These are phyloP conservation scores for Meyerozyma smithsonii DNA, from an alignment of 1,139 yeast species.

Conservation along the genomic window DNA sequence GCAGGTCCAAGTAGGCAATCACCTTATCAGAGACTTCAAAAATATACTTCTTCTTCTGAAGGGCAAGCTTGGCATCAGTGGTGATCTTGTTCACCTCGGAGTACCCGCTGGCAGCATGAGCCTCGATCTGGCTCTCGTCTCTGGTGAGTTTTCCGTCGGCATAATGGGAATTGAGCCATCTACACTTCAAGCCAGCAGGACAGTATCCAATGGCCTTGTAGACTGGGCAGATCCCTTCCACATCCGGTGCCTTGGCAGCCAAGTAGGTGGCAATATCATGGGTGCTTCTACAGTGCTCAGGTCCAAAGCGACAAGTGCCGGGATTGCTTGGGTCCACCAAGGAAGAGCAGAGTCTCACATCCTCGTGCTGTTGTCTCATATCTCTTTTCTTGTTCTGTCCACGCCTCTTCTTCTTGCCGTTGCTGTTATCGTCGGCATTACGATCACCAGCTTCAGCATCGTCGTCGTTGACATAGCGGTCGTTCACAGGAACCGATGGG, in stretches of 20 bases:
- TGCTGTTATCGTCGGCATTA: slow-evolving; percentile 26
- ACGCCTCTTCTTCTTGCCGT: slow-evolving; percentile 42
- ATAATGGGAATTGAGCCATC: slow-evolving; percentile 82
- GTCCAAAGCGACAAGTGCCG: slow-evolving; percentile 60
- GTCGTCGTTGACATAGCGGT: slow-evolving; percentile 51
- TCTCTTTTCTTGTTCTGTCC: slow-evolving; percentile 93
- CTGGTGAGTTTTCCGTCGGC: slow-evolving; percentile 43
- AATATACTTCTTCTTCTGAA: slow-evolving; percentile 61
- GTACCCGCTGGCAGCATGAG: slow-evolving; percentile 25
- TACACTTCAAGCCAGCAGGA: slow-evolving; percentile 87
- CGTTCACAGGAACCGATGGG: slow-evolving; percentile 20
- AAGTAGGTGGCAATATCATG: slow-evolving; percentile 72
- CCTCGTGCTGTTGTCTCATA: slow-evolving; percentile 64
- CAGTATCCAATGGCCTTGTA: slow-evolving; percentile 79
- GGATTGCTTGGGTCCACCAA: slow-evolving; percentile 47
- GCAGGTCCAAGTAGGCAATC: slow-evolving; percentile 50
- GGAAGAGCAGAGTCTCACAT: slow-evolving; percentile 61
- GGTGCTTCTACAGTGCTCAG: slow-evolving; percentile 65
- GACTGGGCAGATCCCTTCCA: slow-evolving; percentile 80
- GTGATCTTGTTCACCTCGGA: slow-evolving; percentile 66
- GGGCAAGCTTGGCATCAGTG: slow-evolving; percentile 44
- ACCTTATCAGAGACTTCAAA: slow-evolving; percentile 54
- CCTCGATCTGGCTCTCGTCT: slow-evolving; percentile 37
- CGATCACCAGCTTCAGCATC: slow-evolving; percentile 46
- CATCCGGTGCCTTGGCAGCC: slow-evolving; percentile 61